These are phyloP conservation scores for Immersiella caudata DNA, from an alignment of 495 filamentous ascomycete genomes.

Conservation along the genomic window DNA sequence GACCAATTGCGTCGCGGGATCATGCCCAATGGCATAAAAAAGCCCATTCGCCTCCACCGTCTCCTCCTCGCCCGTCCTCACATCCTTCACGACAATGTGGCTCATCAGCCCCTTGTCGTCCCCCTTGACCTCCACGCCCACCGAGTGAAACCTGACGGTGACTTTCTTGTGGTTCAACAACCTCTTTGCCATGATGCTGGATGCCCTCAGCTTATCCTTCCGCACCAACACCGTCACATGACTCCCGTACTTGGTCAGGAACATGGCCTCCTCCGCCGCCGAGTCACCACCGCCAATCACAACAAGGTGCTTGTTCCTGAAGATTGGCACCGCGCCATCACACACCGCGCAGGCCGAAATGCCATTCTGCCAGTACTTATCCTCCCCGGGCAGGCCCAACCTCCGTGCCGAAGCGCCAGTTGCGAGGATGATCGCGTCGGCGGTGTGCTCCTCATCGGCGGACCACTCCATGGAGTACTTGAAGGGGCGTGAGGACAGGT, in stretches of 20 bases:
- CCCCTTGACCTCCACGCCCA: conserved; percentile 79
- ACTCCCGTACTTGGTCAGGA: conserved; percentile 95
- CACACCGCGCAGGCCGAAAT: conserved; percentile 97
- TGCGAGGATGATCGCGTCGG: conserved; percentile 89
- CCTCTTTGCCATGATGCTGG: conserved; percentile 88
- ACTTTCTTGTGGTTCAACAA: conserved; percentile 84
- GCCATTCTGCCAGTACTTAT: conserved; percentile 94
- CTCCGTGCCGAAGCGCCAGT: conserved; percentile 91
- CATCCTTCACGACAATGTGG: conserved; percentile 76
- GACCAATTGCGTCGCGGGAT: conserved; percentile 85
- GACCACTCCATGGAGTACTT: conserved; percentile 85
- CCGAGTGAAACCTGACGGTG: conserved; percentile 80
- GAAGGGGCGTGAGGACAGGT: conserved; percentile 84
- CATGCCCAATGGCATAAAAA: conserved; percentile 97
- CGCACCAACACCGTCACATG: conserved; percentile 93
- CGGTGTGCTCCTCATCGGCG: conserved; percentile 77
- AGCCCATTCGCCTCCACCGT: conserved; percentile 86
- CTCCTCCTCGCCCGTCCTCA: conserved; percentile 75
- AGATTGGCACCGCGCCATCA: conserved; percentile 96
- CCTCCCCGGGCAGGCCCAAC: conserved; percentile 82
- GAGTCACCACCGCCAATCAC: conserved; percentile 98
- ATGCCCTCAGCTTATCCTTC: conserved; percentile 79
- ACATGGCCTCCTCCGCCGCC: conserved; percentile 95
- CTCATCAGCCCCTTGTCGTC: conserved; percentile 86
- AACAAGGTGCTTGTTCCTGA: conserved; percentile 90